Conservation (phyloP, 2,329 filamentous ascomycete genomes). For the Trichoderma lentiforme region DNA sequence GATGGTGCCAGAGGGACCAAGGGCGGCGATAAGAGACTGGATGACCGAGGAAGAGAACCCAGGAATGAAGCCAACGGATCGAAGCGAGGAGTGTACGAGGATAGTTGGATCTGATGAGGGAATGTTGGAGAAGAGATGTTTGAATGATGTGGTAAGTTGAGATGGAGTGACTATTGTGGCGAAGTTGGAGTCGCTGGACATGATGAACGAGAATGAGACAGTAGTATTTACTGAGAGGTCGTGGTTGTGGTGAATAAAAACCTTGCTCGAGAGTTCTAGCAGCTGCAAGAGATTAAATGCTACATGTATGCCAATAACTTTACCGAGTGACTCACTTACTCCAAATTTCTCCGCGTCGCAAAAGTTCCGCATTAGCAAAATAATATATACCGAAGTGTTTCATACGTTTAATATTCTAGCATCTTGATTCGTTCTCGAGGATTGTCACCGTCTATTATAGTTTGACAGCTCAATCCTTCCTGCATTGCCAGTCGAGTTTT, state of each 20-base stretch:
- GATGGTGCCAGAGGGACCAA: constrained; percentile 17
- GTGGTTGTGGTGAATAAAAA: too few species aligned
- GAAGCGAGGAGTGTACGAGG: neutral
- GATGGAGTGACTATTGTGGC: neutral
- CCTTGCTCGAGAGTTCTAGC: neutral
- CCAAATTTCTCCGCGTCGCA: neutral
- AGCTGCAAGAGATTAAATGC: neutral
- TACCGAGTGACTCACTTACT: neutral
- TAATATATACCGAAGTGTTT: neutral
- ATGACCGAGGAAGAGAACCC: neutral
- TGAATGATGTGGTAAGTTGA: neutral
- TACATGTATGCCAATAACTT: neutral
- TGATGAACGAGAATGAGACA: neutral
- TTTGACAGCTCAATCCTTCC: neutral
- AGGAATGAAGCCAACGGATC: neutral
- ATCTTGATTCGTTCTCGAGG: neutral
- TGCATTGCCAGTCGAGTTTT: neutral
- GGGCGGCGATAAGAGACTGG: neutral
- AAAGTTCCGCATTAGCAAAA: neutral
- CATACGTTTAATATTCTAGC: neutral
- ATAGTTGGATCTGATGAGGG: neutral
- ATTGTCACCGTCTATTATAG: neutral
- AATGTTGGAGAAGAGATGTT: neutral
- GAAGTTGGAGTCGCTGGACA: neutral
- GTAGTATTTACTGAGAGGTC: neutral